These are phyloP conservation scores for Naematelia encephala DNA, from an alignment of 768 basidiomycete species.

Conservation along the genomic window DNA sequence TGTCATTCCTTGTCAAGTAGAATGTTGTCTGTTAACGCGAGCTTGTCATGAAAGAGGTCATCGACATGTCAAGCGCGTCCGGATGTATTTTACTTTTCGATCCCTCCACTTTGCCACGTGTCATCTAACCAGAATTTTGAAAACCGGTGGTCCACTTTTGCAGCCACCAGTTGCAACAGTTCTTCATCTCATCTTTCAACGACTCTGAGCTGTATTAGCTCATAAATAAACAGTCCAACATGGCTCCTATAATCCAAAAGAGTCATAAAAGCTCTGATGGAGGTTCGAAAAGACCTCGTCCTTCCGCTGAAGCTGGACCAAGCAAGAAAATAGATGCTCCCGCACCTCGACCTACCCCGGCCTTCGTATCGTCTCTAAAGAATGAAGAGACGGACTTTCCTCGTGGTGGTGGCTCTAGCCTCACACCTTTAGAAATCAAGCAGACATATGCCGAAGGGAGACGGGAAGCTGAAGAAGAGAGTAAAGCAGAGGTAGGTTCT, in stretches of 20 bases:
- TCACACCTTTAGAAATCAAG: constrained; percentile 88
- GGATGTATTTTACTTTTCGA: not conserved
- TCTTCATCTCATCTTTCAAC: not conserved
- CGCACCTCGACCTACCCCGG: constrained; percentile 36
- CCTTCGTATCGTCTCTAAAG: constrained; percentile 47
- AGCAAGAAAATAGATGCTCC: not conserved
- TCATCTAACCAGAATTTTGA: constrained; percentile 6
- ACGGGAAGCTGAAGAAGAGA: constrained; percentile 76
- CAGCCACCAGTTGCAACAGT: not conserved
- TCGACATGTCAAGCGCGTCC: not conserved
- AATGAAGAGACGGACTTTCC: constrained; percentile 84
- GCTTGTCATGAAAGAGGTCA: too few relatives aligned
- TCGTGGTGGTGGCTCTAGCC: constrained; percentile 82
- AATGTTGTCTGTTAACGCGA: too few relatives aligned
- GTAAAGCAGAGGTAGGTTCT: constrained; percentile 51
- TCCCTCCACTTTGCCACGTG: constrained; percentile 13
- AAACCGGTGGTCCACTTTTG: not conserved
- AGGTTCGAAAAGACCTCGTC: constrained; percentile 3
- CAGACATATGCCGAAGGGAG: constrained; percentile 75
- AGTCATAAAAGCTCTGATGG: not conserved
- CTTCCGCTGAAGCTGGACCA: not conserved
- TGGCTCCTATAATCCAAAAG: not conserved
- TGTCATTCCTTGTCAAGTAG: not conserved
- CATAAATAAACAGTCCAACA: not conserved
- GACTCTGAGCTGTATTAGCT: not conserved